phyloP scores from a whole-genome alignment of 176 grass and related monocot species.

The Aegilops longissima region DNA sequence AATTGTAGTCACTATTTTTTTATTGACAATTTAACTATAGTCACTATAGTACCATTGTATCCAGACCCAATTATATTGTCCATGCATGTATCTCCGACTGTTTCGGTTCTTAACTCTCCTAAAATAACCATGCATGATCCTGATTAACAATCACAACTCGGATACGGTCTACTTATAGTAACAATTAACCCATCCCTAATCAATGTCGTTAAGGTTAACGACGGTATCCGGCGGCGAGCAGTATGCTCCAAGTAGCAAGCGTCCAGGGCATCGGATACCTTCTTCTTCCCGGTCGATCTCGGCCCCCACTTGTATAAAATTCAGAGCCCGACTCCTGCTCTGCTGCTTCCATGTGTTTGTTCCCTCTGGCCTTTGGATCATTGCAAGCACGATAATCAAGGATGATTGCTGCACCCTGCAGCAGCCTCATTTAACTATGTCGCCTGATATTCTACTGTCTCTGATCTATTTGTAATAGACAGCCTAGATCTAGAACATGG shows the following conservation, averaged over 20 bases:
- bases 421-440: too few relatives aligned
- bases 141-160: not conserved
- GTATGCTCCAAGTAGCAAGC: not conserved
- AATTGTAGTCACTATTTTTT: too few relatives aligned
- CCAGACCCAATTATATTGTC: too few relatives aligned
- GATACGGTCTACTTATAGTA: slow-evolving; percentile 10
- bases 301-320: not conserved
- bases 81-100: not conserved
- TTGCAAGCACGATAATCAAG: not conserved
- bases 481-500: slow-evolving; percentile 29
- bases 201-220: slow-evolving; percentile 11
- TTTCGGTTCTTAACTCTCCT: not conserved
- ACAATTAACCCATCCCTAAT: not conserved
- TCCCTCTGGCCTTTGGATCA: not conserved
- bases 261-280: slow-evolving; percentile 41
- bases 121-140: not conserved
- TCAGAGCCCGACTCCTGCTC: slow-evolving; percentile 22
- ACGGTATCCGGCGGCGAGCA: not conserved
- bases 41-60: too few relatives aligned
- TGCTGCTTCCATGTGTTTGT: slow-evolving; percentile 23
- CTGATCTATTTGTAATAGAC: too few relatives aligned
- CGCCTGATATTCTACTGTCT: too few relatives aligned
- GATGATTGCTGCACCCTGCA: not conserved
- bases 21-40: too few relatives aligned
- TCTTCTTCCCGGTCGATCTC: not conserved